phyloP scores from a whole-genome alignment of 129 eudicot species.

The Artemisia argyi region DNA sequence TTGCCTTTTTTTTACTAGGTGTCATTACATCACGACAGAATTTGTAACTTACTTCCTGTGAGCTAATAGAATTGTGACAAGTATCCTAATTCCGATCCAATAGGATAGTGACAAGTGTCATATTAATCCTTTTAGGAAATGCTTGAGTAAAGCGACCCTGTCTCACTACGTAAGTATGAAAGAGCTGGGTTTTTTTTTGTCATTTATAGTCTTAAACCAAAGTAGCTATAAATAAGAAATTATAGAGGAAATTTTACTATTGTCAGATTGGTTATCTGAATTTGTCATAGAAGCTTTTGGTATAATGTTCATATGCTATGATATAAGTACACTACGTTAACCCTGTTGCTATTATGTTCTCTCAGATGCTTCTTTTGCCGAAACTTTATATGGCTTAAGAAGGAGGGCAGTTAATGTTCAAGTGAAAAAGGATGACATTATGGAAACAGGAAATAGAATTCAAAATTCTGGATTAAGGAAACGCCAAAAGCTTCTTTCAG shows the following conservation, averaged over 20 bases:
- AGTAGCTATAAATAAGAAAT: neutral
- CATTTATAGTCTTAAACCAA: neutral
- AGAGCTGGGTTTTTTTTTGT: too few species aligned
- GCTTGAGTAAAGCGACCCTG: too few species aligned
- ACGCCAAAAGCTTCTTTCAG: constrained; percentile 89
- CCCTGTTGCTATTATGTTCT: constrained; percentile 26
- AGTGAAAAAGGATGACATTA: constrained; percentile 40
- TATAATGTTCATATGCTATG: constrained; percentile 10
- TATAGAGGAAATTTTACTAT: constrained; percentile 1
- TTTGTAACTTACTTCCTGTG: too few species aligned
- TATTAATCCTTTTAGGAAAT: too few species aligned
- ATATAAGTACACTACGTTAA: neutral
- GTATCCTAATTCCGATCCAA: too few species aligned
- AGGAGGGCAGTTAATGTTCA: constrained; percentile 71
- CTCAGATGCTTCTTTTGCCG: constrained; percentile 95
- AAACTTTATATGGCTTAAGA: constrained; percentile 91
- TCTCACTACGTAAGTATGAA: too few species aligned
- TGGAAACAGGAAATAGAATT: constrained; percentile 45
- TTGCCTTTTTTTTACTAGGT: too few species aligned
- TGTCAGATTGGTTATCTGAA: neutral
- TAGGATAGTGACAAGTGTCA: too few species aligned
- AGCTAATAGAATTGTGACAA: too few species aligned
- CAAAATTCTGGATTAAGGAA: constrained; percentile 63
- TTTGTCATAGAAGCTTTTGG: neutral
- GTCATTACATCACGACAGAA: too few species aligned